A percentile compares a stretch with the other conserved stretches of the same genome.
Evolutionary conservation across 495 filamentous ascomycete genomes (phyloP).

Genomic region (Aspergillus cavernicola): DNA sequence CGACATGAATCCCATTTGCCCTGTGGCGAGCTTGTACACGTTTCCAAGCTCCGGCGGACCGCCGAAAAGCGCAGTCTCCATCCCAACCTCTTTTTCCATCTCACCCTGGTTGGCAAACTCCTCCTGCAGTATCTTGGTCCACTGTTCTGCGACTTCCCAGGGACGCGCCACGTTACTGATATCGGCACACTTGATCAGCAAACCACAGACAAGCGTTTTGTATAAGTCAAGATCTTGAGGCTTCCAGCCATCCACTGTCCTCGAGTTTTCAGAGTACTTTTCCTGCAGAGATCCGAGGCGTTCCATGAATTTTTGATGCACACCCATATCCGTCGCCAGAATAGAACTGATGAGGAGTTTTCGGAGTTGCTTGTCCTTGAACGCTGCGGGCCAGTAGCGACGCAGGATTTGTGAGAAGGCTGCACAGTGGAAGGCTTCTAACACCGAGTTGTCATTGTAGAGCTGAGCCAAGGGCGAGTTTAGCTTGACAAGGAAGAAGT

Average conservation of each 20-base stretch:
- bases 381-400: conserved; percentile 83
- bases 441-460: conserved; percentile 95
- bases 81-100: conserved; percentile 85
- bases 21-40: conserved; percentile 72
- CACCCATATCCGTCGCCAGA: conserved; percentile 92
- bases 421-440: conserved; percentile 97
- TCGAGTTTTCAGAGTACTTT: conserved; percentile 61
- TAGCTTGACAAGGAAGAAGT: conserved; percentile 87
- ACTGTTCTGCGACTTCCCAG: conserved; percentile 74
- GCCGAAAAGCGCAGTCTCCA: conserved; percentile 79
- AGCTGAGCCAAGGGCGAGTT: conserved; percentile 95
- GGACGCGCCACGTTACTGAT: conserved; percentile 95
- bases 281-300: conserved; percentile 72
- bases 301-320: conserved; percentile 95
- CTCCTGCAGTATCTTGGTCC: conserved; percentile 87
- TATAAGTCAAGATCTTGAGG: conserved; percentile 65
- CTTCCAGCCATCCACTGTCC: conserved; percentile 63
- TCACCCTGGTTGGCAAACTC: conserved; percentile 89
- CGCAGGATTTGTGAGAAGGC: conserved; percentile 95
- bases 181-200: conserved; percentile 96
- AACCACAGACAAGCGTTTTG: conserved; percentile 73
- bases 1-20: conserved; percentile 94
- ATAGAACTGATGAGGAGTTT: conserved; percentile 93
- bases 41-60: conserved; percentile 80
- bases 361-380: conserved; percentile 69